Base-by-base conservation (phyloP, 169 alveolate genomes). In the Eimeria maxima region DNA sequence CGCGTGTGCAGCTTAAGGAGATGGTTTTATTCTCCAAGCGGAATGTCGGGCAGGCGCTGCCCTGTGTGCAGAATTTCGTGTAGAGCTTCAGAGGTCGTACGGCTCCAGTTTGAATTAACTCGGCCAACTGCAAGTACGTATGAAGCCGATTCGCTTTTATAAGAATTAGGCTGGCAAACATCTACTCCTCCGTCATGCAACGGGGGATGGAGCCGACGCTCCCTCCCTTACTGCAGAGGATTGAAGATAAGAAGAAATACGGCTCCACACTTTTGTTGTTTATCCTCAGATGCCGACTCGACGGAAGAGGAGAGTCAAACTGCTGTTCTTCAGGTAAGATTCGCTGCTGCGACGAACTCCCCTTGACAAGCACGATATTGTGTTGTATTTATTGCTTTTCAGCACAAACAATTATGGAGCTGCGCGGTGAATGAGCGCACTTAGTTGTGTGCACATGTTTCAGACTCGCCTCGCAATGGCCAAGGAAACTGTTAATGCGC, bases 381-480 rank as follows among this genome's bases (percentile, higher is more conserved):
- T 63, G n/a, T 63, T 63, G 29, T 11, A 18, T n/a, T n/a, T n/a
- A n/a, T n/a, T n/a, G n/a, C n/a, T n/a, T n/a, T n/a, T n/a, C n/a
- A n/a, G 38, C 4, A 38, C 73, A 63, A 63, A 24, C 42, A 63
- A 63, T 5, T 4, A 63, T 24, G 29, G 73, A 63, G 29, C 42
- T 60, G 27, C 69, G 6, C 18, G 60, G 60, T 53, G 13, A 53
- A 53, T 6, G 60, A 53, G 22, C 76, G 33, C 6, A 24, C 22
- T 67, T 67, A 67, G 33, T 67, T 67, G 80, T 22, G 45, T n/a
- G 27, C 45, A 18, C 38, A 4, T 55, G 91, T 53, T 22, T 38
- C 91, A 83, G 91, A 83, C 38, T 18, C 91, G 91, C 7, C 74
- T 83, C 55, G 50, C 53, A 27, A 83, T 83, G 91, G 91, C 91